Evolutionary conservation across 139 green algal species (phyloP).

Genomic region (Pseudopediastrum boryanum): DNA sequence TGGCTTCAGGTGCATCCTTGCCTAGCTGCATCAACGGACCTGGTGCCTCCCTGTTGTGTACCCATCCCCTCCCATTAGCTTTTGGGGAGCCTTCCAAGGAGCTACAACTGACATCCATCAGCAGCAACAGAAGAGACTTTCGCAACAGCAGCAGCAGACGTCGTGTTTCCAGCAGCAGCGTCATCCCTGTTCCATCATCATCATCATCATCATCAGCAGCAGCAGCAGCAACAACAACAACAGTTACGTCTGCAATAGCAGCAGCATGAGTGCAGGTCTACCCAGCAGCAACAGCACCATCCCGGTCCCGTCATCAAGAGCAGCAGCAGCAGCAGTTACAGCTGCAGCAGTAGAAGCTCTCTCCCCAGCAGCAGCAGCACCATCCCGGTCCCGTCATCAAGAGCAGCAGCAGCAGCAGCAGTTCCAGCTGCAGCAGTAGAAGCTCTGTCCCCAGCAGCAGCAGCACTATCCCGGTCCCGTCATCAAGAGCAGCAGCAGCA

Average conservation of each 20-base stretch:
- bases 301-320: background rate
- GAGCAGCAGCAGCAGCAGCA: background rate
- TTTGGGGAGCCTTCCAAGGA: too few relatives aligned
- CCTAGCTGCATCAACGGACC: background rate
- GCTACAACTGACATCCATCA: too few relatives aligned
- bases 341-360: background rate
- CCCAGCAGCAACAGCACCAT: background rate
- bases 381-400: too few relatives aligned
- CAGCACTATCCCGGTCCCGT: background rate
- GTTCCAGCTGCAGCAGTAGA: background rate
- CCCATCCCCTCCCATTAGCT: background rate
- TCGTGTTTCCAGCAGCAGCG: conserved; percentile 14
- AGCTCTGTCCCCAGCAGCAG: background rate
- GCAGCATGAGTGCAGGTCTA: background rate
- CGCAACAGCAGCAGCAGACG: background rate
- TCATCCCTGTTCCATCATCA: background rate
- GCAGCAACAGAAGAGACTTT: background rate
- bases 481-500: background rate
- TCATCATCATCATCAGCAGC: background rate
- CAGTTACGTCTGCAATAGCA: background rate
- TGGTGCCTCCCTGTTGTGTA: background rate
- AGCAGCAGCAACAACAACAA: background rate
- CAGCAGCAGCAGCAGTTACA: conserved; percentile 8
- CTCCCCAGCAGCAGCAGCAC: background rate
- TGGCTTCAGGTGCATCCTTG: background rate